These are phyloP conservation scores for Starmera dryadoides DNA, from an alignment of 805 yeast genomes.

Conservation along the genomic window DNA sequence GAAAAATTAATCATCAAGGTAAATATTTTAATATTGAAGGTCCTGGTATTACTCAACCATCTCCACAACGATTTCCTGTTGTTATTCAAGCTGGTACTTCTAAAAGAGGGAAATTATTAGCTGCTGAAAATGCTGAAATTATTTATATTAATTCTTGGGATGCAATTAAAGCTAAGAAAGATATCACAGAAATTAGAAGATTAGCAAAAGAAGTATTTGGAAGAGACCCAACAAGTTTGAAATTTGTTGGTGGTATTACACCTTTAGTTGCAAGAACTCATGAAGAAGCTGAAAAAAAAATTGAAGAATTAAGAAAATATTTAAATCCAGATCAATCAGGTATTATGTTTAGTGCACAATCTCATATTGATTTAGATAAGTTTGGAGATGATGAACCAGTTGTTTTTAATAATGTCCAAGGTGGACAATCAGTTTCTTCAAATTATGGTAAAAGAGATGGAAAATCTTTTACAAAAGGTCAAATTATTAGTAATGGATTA, in stretches of 20 bases:
- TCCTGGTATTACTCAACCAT: slow-evolving; percentile 31
- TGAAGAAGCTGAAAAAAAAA: slow-evolving; percentile 29
- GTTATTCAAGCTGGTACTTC: slow-evolving; percentile 37
- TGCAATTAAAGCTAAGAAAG: slow-evolving; percentile 11
- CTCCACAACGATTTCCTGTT: slow-evolving; percentile 35
- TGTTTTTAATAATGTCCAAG: slow-evolving; percentile 14
- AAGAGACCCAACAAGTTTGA: slow-evolving; percentile 27
- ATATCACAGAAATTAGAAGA: slow-evolving; percentile 24
- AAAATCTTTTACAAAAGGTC: slow-evolving; percentile 17
- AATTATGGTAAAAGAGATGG: slow-evolving; percentile 15
- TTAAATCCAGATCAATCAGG: slow-evolving; percentile 31
- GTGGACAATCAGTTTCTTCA: slow-evolving; percentile 2
- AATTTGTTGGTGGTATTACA: slow-evolving; percentile 26
- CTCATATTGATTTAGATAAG: slow-evolving; percentile 30
- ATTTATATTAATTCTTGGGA: slow-evolving; percentile 19
- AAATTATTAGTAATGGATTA: slow-evolving; percentile 21
- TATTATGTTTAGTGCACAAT: slow-evolving; percentile 34
- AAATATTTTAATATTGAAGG: slow-evolving; percentile 29
- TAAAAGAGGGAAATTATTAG: slow-evolving; percentile 30
- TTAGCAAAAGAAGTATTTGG: slow-evolving; percentile 27
- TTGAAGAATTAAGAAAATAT: slow-evolving; percentile 19
- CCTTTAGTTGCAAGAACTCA: slow-evolving; percentile 28
- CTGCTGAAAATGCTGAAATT: slow-evolving; percentile 34
- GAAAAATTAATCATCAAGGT: slow-evolving; percentile 28
- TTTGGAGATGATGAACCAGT: slow-evolving; percentile 23